Conservation (phyloP, 2,329 filamentous ascomycete genomes). For the Leptographium procerum region DNA sequence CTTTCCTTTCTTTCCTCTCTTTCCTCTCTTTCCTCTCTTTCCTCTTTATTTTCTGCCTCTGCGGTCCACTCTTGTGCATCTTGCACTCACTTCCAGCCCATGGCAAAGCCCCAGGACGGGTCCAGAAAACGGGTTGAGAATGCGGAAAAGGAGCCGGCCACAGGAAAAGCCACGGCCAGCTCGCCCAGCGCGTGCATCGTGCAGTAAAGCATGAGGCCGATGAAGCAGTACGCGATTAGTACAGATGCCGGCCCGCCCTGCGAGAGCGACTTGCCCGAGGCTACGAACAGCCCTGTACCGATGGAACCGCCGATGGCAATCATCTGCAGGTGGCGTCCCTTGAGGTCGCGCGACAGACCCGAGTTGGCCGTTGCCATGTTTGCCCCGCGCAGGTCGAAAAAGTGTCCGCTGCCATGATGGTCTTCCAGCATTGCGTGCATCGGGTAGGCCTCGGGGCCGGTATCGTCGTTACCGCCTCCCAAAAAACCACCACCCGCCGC, state of each 20-base stretch:
- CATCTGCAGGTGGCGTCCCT: slow-evolving; percentile 87
- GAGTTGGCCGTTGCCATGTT: slow-evolving; percentile 66
- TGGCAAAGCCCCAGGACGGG: slow-evolving; percentile 88
- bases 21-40: not conserved
- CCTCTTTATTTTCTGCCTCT: too few relatives aligned
- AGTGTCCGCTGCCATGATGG: slow-evolving; percentile 27
- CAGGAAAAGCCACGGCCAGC: slow-evolving; percentile 79
- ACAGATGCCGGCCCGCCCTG: slow-evolving; percentile 68
- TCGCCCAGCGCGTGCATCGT: slow-evolving; percentile 88
- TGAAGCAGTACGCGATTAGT: slow-evolving; percentile 64
- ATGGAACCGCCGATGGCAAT: slow-evolving; percentile 93
- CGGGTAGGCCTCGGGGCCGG: not conserved
- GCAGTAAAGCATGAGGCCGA: slow-evolving; percentile 82
- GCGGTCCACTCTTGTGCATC: too few relatives aligned
- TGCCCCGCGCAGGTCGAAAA: slow-evolving; percentile 44
- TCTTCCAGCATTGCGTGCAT: slow-evolving; percentile 19
- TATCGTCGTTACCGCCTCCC: not conserved
- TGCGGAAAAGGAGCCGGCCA: slow-evolving; percentile 83
- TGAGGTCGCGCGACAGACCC: slow-evolving; percentile 64
- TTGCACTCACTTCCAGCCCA: slow-evolving; percentile 73
- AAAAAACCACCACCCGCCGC: not conserved
- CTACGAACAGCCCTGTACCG: slow-evolving; percentile 80
- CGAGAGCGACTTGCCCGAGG: slow-evolving; percentile 60
- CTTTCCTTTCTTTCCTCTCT: not conserved
- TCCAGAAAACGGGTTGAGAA: slow-evolving; percentile 90